phyloP scores from a whole-genome alignment of 2,329 filamentous ascomycete genomes.

The Penicillium sp. region DNA sequence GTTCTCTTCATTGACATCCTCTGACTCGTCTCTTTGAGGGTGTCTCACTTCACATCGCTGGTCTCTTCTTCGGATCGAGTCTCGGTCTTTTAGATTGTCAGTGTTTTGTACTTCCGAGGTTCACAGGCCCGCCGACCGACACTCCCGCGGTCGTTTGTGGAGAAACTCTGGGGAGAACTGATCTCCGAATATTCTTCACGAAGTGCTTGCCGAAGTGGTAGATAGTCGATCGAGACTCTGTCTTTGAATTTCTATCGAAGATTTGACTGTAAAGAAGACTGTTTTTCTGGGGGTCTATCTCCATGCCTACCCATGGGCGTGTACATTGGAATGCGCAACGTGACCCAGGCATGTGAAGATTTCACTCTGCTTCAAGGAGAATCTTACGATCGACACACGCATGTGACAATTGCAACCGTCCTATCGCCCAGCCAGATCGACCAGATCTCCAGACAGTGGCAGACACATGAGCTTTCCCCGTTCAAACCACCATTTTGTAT shows the following conservation, averaged over 20 bases:
- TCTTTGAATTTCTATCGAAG: background rate
- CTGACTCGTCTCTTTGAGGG: background rate
- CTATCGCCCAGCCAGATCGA: background rate
- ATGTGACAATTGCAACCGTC: background rate
- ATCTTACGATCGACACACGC: background rate
- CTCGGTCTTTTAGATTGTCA: background rate
- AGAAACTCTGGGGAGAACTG: background rate
- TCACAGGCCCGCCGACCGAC: background rate
- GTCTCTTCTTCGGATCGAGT: background rate
- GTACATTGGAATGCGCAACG: background rate
- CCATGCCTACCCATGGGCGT: too few relatives aligned
- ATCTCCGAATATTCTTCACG: background rate
- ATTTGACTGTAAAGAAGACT: too few relatives aligned
- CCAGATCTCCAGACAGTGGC: background rate
- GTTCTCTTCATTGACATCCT: background rate
- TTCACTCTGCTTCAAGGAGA: background rate
- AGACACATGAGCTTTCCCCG: background rate
- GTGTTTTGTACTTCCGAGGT: background rate
- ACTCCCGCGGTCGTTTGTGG: background rate
- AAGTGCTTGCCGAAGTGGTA: background rate
- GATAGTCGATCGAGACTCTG: background rate
- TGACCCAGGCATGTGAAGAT: constrained; percentile 11
- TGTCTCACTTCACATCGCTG: background rate
- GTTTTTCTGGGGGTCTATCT: too few relatives aligned
- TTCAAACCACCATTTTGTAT: background rate